Percentiles rank a stretch among this genome's conserved stretches.
Evolutionary conservation across 2,329 filamentous ascomycete species (phyloP).

Genomic region (Penicillium polonicum): DNA sequence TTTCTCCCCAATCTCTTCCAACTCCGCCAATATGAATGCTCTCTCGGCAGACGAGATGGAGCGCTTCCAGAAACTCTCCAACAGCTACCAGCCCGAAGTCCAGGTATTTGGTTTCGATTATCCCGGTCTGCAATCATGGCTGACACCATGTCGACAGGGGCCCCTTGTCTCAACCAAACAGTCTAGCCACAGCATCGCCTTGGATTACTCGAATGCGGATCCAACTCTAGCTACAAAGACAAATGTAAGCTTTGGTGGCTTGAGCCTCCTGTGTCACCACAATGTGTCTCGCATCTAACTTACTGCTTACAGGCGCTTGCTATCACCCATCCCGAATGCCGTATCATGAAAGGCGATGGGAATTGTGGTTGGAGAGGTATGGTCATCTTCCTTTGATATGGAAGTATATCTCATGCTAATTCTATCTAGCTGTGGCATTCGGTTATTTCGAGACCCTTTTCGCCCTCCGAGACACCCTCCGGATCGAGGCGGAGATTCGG

Average conservation of each 20-base stretch:
- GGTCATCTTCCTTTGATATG: constrained; percentile 35
- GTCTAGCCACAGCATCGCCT: constrained; percentile 72
- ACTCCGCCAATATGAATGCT: constrained; percentile 36
- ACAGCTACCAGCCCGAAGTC: constrained; percentile 58
- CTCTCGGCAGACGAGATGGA: constrained; percentile 56
- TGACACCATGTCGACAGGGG: constrained; percentile 57
- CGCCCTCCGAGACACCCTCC: constrained; percentile 61
- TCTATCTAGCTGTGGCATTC: constrained; percentile 74
- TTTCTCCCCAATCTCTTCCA: constrained; percentile 6
- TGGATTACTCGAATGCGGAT: constrained; percentile 87
- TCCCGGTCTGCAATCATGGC: constrained; percentile 3
- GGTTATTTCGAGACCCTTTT: constrained; percentile 87
- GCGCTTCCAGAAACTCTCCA: constrained; percentile 61
- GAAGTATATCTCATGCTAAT: constrained; percentile 8
- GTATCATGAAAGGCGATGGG: constrained; percentile 84
- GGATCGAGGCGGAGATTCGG: constrained; percentile 67
- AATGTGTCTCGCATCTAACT: not conserved
- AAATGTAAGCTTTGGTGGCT: constrained; percentile 53
- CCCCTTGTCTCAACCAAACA: constrained; percentile 77
- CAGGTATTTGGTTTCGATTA: constrained; percentile 40
- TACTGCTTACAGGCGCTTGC: constrained; percentile 64
- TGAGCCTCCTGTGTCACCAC: not conserved
- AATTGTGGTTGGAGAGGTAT: constrained; percentile 98
- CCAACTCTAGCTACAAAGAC: constrained; percentile 84
- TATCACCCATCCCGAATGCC: constrained; percentile 81